Evolutionary conservation across 1,284 basidiomycete genomes (phyloP), one percentile per base, ranked within the genome.

Genomic region (Blastosporella zonata): DNA sequence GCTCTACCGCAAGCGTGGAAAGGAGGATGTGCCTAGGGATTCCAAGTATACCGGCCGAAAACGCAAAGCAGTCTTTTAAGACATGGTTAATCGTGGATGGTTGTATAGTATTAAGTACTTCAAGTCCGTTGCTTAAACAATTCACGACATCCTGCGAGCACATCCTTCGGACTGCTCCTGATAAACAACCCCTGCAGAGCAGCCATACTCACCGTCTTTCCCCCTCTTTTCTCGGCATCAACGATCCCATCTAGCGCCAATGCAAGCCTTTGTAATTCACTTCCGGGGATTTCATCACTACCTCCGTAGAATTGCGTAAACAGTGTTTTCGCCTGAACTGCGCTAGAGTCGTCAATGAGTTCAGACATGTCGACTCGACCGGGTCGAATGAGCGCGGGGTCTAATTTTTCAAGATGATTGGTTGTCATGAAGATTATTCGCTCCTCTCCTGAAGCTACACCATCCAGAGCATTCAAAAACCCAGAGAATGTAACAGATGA

Each of bases 391-490:
- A 99, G 81, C 0, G 97, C 96, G 7, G 92, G 87, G 62, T 96
- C 93, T 15, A 93, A 77, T 54, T 73, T 76, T 53, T 87, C 81
- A 34, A 91, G 69, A 61, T 98, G 96, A 67, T 99, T 99, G n/a
- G 96, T 99, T 1, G 96, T 99, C 89, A 99, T 93, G 69, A 99
- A 99, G 35, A 99, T 84, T 62, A 99, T 89, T n/a, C 97, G 84
- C 62, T 97, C 93, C 66, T 97, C 93, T 29, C 94, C 93, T 3
- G 92, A 95, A 1, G 95, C 96, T 12, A 99, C 96, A 15, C 97
- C 97, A 64, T 99, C 97, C 2, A 99, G 78, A 3, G 96, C 94
- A 62, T 99, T 99, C 23, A 99, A 74, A 62, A 99, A 87, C 21
- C 97, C 97, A 2, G 95, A 98, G 69, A 99, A 99, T 0, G 97